Base-by-base conservation (phyloP, 2,329 filamentous ascomycete species). In the Parascedosporium putredinis region DNA sequence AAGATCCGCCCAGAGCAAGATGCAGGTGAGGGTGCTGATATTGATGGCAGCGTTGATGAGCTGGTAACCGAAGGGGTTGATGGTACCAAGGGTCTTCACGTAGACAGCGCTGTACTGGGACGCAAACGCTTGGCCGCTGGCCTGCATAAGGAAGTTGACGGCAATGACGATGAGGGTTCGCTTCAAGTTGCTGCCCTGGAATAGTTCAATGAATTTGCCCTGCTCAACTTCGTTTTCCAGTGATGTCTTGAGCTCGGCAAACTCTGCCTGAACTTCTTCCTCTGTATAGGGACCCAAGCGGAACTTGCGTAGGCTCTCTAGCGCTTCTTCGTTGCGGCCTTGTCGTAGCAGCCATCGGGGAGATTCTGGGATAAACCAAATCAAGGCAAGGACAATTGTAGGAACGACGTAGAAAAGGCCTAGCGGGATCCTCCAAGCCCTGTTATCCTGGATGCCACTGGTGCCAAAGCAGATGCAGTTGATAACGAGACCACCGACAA, bases 341-440 rank as follows among this genome's bases (percentile, higher is more conserved):
- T 60, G 57, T 52, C 59, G 60, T 12, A 62, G 55, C 4, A 63
- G 50, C 0, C 58, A 73, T 51, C 71, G 70, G 1, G 71, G 71
- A 2, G 66, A 69, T 54, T 74, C 72, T 0, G 70, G 70, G 3
- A 70, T 60, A 40, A 70, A 62, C 5, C 59, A 54, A 2, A 67
- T 58, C 2, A 63, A 57, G 0, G 60, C 47, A 3, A 71, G 51
- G 1, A 72, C 58, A 1, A 67, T 56, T 0, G 65, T 54, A 0
- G 67, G 66, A 45, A 66, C 70, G 2, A 68, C 48, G 57, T 70
- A 68, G 58, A 74, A 70, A 3, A 74, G 53, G 1, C 63, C 66
- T 12, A 70, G 69, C 0, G 72, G 71, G n/a, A 68, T 62, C 14
- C 68, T 60, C 73, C 73, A 76, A 5, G 51, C 55, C 0, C 52